These are phyloP conservation scores for Hyparrhenia diplandra DNA, from an alignment of 176 grass and related monocot species.

Conservation along the genomic window DNA sequence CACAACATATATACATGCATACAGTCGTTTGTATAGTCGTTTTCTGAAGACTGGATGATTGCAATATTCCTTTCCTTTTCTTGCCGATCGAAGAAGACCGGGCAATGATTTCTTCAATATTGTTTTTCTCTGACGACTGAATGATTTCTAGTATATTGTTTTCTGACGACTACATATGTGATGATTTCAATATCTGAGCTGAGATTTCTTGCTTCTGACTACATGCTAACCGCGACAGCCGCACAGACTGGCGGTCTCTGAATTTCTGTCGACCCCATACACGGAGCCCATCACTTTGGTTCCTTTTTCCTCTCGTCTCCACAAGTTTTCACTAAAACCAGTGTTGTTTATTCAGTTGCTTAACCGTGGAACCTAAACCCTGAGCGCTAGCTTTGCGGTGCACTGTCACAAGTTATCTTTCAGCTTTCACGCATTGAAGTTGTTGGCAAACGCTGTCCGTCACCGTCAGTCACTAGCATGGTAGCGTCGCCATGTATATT, in stretches of 20 bases:
- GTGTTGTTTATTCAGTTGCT: constrained; percentile 16
- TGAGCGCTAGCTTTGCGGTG: constrained; percentile 7
- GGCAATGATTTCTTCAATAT: neutral
- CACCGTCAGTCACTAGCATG: constrained; percentile 12
- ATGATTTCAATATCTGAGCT: neutral
- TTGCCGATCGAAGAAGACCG: neutral
- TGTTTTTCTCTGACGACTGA: neutral
- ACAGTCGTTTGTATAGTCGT: neutral
- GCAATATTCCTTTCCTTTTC: neutral
- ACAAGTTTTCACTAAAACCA: neutral
- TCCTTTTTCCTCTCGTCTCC: neutral
- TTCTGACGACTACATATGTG: neutral
- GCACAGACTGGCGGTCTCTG: neutral
- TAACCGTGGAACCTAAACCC: constrained; percentile 15
- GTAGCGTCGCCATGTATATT: neutral
- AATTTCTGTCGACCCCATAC: constrained; percentile 6
- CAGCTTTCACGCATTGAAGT: constrained; percentile 26
- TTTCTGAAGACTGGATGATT: neutral
- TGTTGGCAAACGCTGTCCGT: constrained; percentile 13
- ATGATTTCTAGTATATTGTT: neutral
- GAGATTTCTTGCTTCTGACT: neutral
- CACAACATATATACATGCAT: neutral
- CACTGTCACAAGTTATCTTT: constrained; percentile 1
- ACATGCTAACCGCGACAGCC: neutral
- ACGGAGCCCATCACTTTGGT: neutral